Evolutionary conservation across 352 stramenopile species (phyloP).

Genomic region (Globisporangium paddicum): DNA sequence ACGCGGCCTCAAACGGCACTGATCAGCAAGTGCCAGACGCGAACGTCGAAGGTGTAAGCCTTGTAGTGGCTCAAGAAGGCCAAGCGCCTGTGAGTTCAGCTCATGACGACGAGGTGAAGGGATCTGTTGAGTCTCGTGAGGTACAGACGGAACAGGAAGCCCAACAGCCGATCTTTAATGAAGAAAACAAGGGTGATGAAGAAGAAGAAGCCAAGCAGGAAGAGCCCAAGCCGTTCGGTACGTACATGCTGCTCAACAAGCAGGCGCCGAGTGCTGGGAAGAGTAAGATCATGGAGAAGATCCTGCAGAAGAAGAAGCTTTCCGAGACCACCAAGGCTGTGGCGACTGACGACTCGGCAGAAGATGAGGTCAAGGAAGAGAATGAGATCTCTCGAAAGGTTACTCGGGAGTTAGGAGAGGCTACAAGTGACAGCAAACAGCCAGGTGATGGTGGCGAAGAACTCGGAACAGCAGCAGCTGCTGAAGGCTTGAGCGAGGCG

Average conservation of each 20-base stretch:
- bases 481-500: not conserved
- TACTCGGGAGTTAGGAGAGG: not conserved
- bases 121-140: not conserved
- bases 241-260: constrained; percentile 42
- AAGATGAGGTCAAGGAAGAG: constrained; percentile 7
- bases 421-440: not conserved
- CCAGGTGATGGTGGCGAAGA: not conserved
- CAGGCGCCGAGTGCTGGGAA: constrained; percentile 27
- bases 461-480: not conserved
- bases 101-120: not conserved
- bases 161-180: not conserved
- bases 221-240: constrained; percentile 23
- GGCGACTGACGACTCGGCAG: not conserved
- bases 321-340: not conserved
- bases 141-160: not conserved
- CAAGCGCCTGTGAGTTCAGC: too few relatives aligned
- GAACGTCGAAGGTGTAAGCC: too few relatives aligned
- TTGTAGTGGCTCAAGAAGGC: too few relatives aligned
- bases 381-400: not conserved
- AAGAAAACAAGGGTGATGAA: not conserved
- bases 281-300: constrained; percentile 30
- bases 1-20: not conserved
- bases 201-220: constrained; percentile 8
- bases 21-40: too few relatives aligned
- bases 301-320: constrained; percentile 24